phyloP scores from a whole-genome alignment of 73 alveolate genomes.

The Tetrahymena elliotti region DNA sequence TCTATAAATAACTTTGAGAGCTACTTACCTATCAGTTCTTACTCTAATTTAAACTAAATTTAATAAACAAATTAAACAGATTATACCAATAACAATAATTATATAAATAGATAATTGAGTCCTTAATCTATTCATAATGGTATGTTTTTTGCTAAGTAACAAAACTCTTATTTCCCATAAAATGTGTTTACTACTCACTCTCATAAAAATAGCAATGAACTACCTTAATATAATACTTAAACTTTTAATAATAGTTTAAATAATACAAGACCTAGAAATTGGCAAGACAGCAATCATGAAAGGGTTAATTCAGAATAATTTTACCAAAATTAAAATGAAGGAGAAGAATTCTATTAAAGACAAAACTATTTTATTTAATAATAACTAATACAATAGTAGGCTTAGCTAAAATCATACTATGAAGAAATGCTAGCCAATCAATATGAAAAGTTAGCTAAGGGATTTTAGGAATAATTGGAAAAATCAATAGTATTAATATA shows the following conservation, averaged over 20 bases:
- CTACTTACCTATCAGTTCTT: not conserved
- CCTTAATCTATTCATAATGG: not conserved
- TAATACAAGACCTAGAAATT: not conserved
- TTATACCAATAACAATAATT: not conserved
- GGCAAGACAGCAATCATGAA: not conserved
- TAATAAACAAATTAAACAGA: not conserved
- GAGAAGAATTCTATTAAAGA: not conserved
- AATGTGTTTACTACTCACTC: not conserved
- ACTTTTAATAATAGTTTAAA: not conserved
- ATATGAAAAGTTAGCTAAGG: not conserved
- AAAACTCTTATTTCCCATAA: not conserved
- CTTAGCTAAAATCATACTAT: not conserved
- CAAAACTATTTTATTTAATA: not conserved
- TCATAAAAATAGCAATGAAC: not conserved
- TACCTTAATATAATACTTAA: not conserved
- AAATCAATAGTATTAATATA: not conserved
- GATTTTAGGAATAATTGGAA: not conserved
- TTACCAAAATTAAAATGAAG: not conserved
- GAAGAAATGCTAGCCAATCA: not conserved
- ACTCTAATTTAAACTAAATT: not conserved
- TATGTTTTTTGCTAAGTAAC: not conserved
- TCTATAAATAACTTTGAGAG: not conserved
- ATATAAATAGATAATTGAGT: not conserved
- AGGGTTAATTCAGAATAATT: not conserved
- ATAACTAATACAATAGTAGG: not conserved